Evolutionary conservation across 306 rosid genomes (phyloP).

Genomic region (Mucuna pruriens): DNA sequence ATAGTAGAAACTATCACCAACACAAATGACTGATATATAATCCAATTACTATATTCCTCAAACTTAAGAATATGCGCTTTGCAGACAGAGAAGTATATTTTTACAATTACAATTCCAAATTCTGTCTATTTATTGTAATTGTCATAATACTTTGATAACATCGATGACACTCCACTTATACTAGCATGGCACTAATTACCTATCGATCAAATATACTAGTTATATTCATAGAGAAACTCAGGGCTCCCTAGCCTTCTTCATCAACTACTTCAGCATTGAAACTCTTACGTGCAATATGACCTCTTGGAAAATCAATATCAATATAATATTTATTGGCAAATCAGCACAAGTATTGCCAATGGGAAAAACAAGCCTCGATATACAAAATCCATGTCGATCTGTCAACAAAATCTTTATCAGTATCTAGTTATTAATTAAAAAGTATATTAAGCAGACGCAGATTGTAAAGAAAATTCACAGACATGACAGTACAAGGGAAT

Average conservation of each 20-base stretch:
- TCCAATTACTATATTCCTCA: not conserved
- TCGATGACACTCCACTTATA: not conserved
- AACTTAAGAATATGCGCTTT: not conserved
- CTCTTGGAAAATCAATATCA: slow-evolving; percentile 63
- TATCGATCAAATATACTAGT: not conserved
- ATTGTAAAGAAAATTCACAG: not conserved
- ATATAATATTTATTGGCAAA: slow-evolving; percentile 46
- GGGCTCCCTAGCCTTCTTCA: not conserved
- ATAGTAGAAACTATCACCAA: not conserved
- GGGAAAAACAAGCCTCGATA: slow-evolving; percentile 29
- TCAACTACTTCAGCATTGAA: slow-evolving; percentile 1
- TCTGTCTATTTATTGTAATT: not conserved
- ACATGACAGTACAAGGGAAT: not conserved
- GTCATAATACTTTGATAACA: not conserved
- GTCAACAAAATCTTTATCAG: slow-evolving; percentile 31
- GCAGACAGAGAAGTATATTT: not conserved
- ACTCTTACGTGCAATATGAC: slow-evolving; percentile 56
- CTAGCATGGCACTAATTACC: not conserved
- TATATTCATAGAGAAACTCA: not conserved
- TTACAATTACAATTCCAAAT: not conserved
- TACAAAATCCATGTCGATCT: slow-evolving; percentile 48
- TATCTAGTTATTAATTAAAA: not conserved
- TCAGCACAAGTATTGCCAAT: slow-evolving; percentile 38
- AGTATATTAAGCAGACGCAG: not conserved
- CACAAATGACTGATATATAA: not conserved